Evolutionary conservation across 75 land plant species (phyloP), one percentile per base, ranked within the genome.

Genomic region (Pinus tabuliformis): DNA sequence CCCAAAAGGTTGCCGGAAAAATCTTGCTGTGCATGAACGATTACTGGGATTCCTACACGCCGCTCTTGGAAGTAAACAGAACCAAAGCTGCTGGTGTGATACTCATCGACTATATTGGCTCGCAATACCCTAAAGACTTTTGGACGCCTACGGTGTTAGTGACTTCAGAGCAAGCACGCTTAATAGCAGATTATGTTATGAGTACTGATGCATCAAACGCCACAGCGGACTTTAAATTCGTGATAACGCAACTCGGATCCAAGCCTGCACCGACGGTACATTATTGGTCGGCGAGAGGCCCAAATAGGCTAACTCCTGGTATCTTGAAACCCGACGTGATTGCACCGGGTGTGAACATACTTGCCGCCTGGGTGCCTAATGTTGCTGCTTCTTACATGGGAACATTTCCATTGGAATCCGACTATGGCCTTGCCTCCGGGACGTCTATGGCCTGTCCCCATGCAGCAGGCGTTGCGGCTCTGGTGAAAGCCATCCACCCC

Each of bases 321-420:
- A 75, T 85, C 12, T 42, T 88, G 64, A 88, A 88, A 63, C 88
- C 88, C 3, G 88, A 86, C 74, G 17, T 86, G 1, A 6, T 82
- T 11, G 88, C 88, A 3, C 84, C n/a, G 7, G 88, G 84, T 0
- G n/a, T 73, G 6, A 16, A 28, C 36, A 65, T 86, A 9, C 57
- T 86, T 8, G 88, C 82, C 3, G 36, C 84, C 0, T 86, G 88
- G 26, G 26, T 0, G 88, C 26, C 26, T 16, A 84, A 86, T 72
- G 84, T 83, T 3, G 84, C 82, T 13, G 52, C 65, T 1, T 30
- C 21, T 66, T 4, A 39, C 42, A 0, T 39, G 42, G 42, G 42
- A 39, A 5, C 42, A 39, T 5, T 39, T 39, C 6, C 42, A 39
- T 39, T 39, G 6, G 42, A 39, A 5, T 0, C 42, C 42, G 42